phyloP scores from a whole-genome alignment of 495 filamentous ascomycete genomes.

The Daldinia concentrica region DNA sequence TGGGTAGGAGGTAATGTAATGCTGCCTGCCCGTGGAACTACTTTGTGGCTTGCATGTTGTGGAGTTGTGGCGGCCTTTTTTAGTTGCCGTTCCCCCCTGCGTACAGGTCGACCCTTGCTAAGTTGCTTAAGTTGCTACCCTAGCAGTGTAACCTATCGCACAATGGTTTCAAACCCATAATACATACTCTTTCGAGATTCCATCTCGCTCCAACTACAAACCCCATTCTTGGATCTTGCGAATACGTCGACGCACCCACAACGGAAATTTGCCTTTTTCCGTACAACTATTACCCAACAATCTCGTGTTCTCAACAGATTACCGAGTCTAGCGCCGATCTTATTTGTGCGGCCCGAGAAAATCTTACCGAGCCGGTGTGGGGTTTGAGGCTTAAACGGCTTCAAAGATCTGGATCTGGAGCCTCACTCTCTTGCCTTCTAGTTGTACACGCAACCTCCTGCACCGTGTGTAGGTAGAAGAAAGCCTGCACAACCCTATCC shows the following conservation, averaged over 20 bases:
- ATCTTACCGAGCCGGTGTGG: slow-evolving; percentile 21
- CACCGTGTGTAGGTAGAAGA: slow-evolving; percentile 14
- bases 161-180: slow-evolving; percentile 17
- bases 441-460: slow-evolving; percentile 12
- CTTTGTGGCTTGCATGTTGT: slow-evolving; percentile 34
- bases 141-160: slow-evolving; percentile 25
- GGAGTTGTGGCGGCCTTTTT: slow-evolving; percentile 31
- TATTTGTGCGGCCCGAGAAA: slow-evolving; percentile 37
- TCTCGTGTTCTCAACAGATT: slow-evolving; percentile 32
- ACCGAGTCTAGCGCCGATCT: slow-evolving; percentile 5
- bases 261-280: slow-evolving; percentile 25
- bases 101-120: slow-evolving; percentile 24
- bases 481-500: slow-evolving; percentile 13
- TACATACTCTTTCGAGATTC: not conserved
- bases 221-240: slow-evolving; percentile 13
- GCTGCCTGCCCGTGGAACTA: not conserved
- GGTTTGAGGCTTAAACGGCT: slow-evolving; percentile 21
- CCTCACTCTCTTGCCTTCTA: slow-evolving; percentile 26
- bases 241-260: slow-evolving; percentile 6
- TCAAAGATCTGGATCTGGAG: slow-evolving; percentile 17
- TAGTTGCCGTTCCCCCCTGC: slow-evolving; percentile 23
- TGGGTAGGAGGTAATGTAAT: too few species aligned
- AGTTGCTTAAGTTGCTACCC: slow-evolving; percentile 22
- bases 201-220: slow-evolving; percentile 31
- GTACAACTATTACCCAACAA: slow-evolving; percentile 35